Percentiles rank a stretch among this genome's conserved stretches.
These are phyloP conservation scores for Leptomonas pyrrhocoris DNA, from an alignment of 208 protist genomes.

Conservation along the genomic window DNA sequence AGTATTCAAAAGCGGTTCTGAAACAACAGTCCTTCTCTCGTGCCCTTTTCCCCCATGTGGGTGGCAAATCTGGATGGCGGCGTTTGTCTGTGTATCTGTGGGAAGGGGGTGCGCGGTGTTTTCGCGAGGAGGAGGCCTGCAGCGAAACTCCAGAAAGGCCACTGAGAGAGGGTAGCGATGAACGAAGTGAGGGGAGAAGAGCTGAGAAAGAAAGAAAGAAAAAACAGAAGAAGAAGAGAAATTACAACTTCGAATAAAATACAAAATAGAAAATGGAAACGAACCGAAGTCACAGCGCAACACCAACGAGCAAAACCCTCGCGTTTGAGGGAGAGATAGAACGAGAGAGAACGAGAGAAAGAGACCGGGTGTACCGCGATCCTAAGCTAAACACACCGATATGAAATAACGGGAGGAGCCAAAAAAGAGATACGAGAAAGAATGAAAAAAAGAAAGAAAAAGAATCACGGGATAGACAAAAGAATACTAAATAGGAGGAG, in stretches of 20 bases:
- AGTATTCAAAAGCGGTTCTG: neutral
- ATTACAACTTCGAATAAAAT: constrained; percentile 5
- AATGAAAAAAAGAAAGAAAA: constrained; percentile 13
- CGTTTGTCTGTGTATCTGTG: neutral
- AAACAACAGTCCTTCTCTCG: neutral
- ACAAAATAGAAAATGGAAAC: constrained; percentile 4
- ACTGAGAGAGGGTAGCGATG: constrained; percentile 11
- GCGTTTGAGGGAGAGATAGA: no score
- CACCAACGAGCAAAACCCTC: neutral
- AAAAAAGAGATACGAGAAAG: constrained; percentile 1
- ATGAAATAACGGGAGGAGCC: constrained; percentile 1
- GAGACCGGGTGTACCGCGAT: neutral
- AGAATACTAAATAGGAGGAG: no score
- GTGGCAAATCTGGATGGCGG: neutral
- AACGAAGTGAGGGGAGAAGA: constrained; percentile 7
- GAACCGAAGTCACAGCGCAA: constrained; percentile 3
- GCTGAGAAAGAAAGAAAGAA: constrained; percentile 14
- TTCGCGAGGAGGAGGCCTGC: neutral
- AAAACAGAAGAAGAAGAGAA: constrained; percentile 12
- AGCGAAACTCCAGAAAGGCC: constrained; percentile 10
- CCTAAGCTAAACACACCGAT: constrained; percentile 8
- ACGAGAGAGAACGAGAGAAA: no score
- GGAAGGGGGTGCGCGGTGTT: neutral
- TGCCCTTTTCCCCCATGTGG: neutral
- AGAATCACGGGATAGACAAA: neutral